These are phyloP conservation scores for Xeromyces bisporus DNA, from an alignment of 495 filamentous ascomycete species.

Conservation along the genomic window DNA sequence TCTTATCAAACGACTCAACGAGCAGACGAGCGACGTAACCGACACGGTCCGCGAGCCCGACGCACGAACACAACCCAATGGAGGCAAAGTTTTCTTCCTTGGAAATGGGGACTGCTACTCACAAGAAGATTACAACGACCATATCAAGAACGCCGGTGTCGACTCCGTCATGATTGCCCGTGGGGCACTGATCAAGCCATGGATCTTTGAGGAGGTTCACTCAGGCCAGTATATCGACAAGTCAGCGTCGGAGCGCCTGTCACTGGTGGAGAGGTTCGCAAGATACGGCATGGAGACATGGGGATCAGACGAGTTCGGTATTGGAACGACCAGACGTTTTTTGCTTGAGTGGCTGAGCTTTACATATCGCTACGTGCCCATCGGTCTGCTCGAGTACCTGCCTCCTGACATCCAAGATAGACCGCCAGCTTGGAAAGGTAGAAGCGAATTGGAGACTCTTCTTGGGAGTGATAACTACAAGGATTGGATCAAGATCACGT, in stretches of 20 bases:
- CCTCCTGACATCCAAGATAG: slow-evolving; percentile 78
- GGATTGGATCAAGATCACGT: slow-evolving; percentile 99
- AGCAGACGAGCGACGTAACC: slow-evolving; percentile 38
- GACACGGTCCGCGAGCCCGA: slow-evolving; percentile 73
- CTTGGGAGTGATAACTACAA: slow-evolving; percentile 76
- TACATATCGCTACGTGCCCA: slow-evolving; percentile 70
- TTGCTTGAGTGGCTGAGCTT: slow-evolving; percentile 93
- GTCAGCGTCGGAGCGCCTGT: slow-evolving; percentile 66
- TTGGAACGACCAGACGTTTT: slow-evolving; percentile 79
- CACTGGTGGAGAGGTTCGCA: slow-evolving; percentile 74
- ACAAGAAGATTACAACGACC: slow-evolving; percentile 68
- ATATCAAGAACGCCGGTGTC: slow-evolving; percentile 58
- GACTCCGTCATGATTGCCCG: slow-evolving; percentile 85
- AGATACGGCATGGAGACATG: slow-evolving; percentile 83
- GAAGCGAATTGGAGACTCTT: slow-evolving; percentile 83
- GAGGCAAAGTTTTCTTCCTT: slow-evolving; percentile 63
- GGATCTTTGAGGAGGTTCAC: slow-evolving; percentile 94
- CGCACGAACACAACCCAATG: slow-evolving; percentile 40
- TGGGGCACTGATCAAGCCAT: slow-evolving; percentile 88
- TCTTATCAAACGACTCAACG: slow-evolving; percentile 60
- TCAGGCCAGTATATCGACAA: slow-evolving; percentile 90
- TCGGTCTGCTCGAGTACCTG: slow-evolving; percentile 73
- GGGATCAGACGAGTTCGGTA: slow-evolving; percentile 85
- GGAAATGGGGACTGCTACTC: slow-evolving; percentile 96
- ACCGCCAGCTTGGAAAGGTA: slow-evolving; percentile 63